Base-by-base conservation (phyloP, 2,329 filamentous ascomycete species). In the Fusarium hainanense region DNA sequence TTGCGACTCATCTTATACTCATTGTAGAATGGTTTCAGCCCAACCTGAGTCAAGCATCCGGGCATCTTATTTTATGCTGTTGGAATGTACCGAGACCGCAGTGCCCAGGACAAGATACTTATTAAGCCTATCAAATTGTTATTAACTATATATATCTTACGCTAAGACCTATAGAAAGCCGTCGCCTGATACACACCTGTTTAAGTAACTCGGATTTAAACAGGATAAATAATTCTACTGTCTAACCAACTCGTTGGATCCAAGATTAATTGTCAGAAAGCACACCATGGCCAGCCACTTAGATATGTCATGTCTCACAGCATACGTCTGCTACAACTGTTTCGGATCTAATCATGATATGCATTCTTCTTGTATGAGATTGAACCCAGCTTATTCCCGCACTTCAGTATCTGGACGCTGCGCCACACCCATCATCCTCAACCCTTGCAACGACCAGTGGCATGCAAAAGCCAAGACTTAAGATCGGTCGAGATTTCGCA, bases 81-180 rank as follows among this genome's bases (percentile, higher is more conserved):
- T 4, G 34, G 4, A 37, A 37, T 3, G 9, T n/a, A 11, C 16
- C 16, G 34, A n/a, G 16, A 2, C 2, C 10, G 2, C 4, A 37
- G 34, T 37, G 34, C 34, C 18, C 10, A 37, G 18, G 34, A n/a
- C 4, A 37, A 11, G 10, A 18, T 2, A 37, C 34, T 37, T 11
- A n/a, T 37, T 7, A 2, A 37, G 34, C 34, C 34, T 37, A n/a
- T 37, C 2, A 37, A 4, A 37, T n/a, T 12, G 34, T 6, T 3
- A n/a, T n/a, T n/a, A n/a, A n/a, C n/a, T n/a, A n/a, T n/a, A 10
- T 11, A 37, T 37, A 11, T 18, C 16, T 37, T 2, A 37, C 10
- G 6, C 18, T 11, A 37, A 4, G 1, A n/a, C 2, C 6, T 2
- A n/a, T 4, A 37, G 34, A n/a, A 37, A 11, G 8, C 2, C 5